These are phyloP conservation scores for Penicillium waksmanii DNA, from an alignment of 495 filamentous ascomycete genomes.

Conservation along the genomic window DNA sequence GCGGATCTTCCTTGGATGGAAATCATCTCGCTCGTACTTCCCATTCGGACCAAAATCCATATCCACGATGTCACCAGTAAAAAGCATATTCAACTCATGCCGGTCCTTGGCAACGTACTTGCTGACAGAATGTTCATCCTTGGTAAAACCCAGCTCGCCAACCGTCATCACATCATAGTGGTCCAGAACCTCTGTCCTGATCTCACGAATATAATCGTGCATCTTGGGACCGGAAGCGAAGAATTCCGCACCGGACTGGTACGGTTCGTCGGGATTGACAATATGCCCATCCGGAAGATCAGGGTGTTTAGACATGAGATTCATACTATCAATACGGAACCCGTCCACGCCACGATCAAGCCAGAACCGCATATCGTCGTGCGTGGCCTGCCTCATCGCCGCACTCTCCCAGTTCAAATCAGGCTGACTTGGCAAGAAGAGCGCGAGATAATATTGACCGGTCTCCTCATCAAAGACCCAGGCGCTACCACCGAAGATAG, in stretches of 20 bases:
- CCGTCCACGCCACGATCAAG: constrained; percentile 48
- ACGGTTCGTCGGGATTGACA: constrained; percentile 27
- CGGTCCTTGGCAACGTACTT: constrained; percentile 50
- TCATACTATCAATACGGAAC: constrained; percentile 55
- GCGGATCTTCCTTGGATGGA: constrained; percentile 36
- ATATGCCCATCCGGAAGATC: constrained; percentile 37
- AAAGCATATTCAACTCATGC: constrained; percentile 50
- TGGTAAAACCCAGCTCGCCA: constrained; percentile 63
- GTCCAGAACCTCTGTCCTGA: constrained; percentile 51
- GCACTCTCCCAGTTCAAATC: constrained; percentile 53
- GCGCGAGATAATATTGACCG: constrained; percentile 46
- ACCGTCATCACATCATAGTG: constrained; percentile 64
- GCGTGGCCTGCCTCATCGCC: constrained; percentile 41
- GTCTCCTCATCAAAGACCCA: constrained; percentile 47
- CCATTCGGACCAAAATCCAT: constrained; percentile 41
- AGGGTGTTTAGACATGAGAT: constrained; percentile 40
- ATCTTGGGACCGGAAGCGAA: constrained; percentile 54
- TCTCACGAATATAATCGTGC: constrained; percentile 51
- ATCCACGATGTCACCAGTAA: constrained; percentile 47
- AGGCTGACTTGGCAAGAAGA: constrained; percentile 48
- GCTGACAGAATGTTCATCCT: constrained; percentile 40
- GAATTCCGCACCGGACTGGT: constrained; percentile 43
- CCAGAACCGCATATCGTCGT: constrained; percentile 51
- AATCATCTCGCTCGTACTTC: constrained; percentile 37
- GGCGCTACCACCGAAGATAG: constrained; percentile 46